Base-by-base conservation (phyloP, 441 rosid genomes). In the Euphorbia neoarborescens region DNA sequence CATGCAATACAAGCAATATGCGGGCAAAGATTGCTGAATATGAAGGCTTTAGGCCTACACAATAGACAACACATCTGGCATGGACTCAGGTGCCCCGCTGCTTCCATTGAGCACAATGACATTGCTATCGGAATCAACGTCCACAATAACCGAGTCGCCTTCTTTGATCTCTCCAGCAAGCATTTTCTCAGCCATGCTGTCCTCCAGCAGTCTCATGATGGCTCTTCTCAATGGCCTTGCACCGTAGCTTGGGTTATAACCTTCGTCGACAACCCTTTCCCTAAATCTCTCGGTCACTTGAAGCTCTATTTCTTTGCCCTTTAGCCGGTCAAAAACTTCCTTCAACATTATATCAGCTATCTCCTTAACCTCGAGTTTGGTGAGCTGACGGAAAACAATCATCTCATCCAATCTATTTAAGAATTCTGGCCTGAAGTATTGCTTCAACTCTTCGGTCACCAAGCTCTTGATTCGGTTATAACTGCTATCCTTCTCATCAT, bases 161-260 rank as follows among this genome's bases (percentile, higher is more conserved):
- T 92, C 96, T 72, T 92, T 94, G 77, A 94, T 94, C 64, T 94
- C 98, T 67, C 94, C 81, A 13, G 94, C 82, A n/a, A 94, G 98
- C 99, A 94, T 90, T 77, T 94, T 94, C 88, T 95, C 99, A 0
- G 98, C 99, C 99, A 95, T 88, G 74, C 93, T 87, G 76, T 95
- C 99, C 73, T 95, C 99, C 35, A 95, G 80, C 38, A 92, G 89
- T 79, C 98, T 87, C 98, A 92, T 90, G 1, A 95, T 89, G 40
- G 98, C 99, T 78, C 99, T 86, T 84, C 99, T 85, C 64, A 94
- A 79, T 57, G 99, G 98, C 83, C 98, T 89, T 0, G 99, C 99
- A 0, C 99, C 99, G 24, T 94, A 94, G 72, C 97, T 90, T 5
- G 98, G 99, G 70, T 92, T 87, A 37, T 89, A 94, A 12, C 99